Evolutionary conservation across 2,329 filamentous ascomycete species (phyloP).

Genomic region (Xylogone sp.): DNA sequence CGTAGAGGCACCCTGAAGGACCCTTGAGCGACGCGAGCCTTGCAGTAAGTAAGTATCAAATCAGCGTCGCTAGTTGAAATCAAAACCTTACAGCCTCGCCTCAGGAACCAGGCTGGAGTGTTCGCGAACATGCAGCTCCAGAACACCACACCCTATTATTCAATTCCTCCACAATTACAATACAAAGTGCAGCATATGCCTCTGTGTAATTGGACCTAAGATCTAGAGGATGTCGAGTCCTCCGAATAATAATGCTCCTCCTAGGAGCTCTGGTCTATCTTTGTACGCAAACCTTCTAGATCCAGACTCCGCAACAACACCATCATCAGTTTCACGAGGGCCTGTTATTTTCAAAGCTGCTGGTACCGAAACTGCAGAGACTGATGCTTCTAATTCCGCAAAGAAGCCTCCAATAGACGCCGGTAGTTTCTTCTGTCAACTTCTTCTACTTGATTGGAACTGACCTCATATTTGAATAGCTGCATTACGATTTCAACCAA

Average conservation of each 20-base stretch:
- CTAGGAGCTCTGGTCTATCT: conserved; percentile 54
- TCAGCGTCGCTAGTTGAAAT: background rate
- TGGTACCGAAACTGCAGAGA: conserved; percentile 39
- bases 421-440: conserved; percentile 47
- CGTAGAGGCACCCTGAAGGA: too few species aligned
- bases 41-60: too few species aligned
- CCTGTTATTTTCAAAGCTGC: conserved; percentile 66
- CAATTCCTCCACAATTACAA: background rate
- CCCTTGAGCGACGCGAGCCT: too few species aligned
- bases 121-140: background rate
- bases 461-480: conserved; percentile 41
- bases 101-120: background rate
- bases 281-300: conserved; percentile 84
- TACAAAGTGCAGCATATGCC: background rate
- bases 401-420: conserved; percentile 59
- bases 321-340: conserved; percentile 67
- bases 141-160: background rate
- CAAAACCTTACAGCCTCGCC: background rate
- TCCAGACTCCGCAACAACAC: conserved; percentile 44
- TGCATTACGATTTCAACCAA: conserved; percentile 81
- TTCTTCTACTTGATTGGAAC: conserved; percentile 28
- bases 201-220: background rate
- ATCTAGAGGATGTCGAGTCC: conserved; percentile 24
- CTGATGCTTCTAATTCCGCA: conserved; percentile 37
- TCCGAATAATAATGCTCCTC: conserved; percentile 12